A percentile compares a stretch with the other conserved stretches of the same genome.
phyloP scores from a whole-genome alignment of 2,329 filamentous ascomycete genomes.

The Aspergillus ruber region DNA sequence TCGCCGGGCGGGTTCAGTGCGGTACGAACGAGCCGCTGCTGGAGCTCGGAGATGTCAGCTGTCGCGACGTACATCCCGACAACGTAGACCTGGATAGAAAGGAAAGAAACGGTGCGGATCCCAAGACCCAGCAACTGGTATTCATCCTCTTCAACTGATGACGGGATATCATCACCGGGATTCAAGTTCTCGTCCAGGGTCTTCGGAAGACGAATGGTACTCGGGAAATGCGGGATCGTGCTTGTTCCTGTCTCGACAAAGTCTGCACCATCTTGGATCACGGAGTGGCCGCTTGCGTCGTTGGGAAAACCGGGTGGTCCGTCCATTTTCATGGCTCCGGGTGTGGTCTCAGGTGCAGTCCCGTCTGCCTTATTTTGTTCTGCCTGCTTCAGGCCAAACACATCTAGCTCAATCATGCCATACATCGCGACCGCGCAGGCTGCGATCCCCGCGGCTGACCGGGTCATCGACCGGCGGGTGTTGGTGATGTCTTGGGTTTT shows the following conservation, averaged over 20 bases:
- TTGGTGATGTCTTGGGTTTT: slow-evolving; percentile 19
- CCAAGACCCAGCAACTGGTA: slow-evolving; percentile 87
- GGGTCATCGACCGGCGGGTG: slow-evolving; percentile 25
- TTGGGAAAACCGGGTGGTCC: slow-evolving; percentile 33
- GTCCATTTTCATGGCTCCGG: slow-evolving; percentile 31
- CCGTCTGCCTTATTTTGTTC: slow-evolving; percentile 4
- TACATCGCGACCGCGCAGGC: slow-evolving; percentile 36
- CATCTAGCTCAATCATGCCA: slow-evolving; percentile 32
- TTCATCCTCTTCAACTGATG: slow-evolving; percentile 49
- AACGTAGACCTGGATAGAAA: slow-evolving; percentile 88
- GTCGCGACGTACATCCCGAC: slow-evolving; percentile 88
- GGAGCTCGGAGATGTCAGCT: slow-evolving; percentile 71
- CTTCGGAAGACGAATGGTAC: slow-evolving; percentile 58
- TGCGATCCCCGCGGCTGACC: slow-evolving; percentile 33
- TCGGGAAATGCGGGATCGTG: slow-evolving; percentile 73
- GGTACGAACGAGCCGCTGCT: slow-evolving; percentile 67
- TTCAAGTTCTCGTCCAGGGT: slow-evolving; percentile 21
- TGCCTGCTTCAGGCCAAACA: slow-evolving; percentile 24
- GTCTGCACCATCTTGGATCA: slow-evolving; percentile 56
- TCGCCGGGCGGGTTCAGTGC: slow-evolving; percentile 42
- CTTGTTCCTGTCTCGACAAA: slow-evolving; percentile 75
- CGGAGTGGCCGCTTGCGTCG: slow-evolving; percentile 11
- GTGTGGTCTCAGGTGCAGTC: not conserved
- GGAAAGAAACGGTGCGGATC: slow-evolving; percentile 81
- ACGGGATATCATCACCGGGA: slow-evolving; percentile 31